Evolutionary conservation across 2,329 filamentous ascomycete genomes (phyloP).

Genomic region (Basipetospora sp.): DNA sequence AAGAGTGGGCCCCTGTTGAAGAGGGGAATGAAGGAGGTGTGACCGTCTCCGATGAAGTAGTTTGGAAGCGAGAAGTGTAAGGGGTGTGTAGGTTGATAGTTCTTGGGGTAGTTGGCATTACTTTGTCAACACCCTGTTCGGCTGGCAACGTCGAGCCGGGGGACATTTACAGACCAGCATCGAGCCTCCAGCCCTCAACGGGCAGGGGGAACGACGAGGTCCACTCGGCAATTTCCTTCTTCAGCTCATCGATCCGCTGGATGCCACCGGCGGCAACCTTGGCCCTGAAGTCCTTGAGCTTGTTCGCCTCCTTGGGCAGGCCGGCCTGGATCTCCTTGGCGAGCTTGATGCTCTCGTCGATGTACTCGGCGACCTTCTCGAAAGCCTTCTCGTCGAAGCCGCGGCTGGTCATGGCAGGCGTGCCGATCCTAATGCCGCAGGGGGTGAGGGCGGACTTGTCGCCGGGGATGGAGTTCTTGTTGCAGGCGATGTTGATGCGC

Average conservation of each 20-base stretch:
- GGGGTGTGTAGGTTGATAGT: no score
- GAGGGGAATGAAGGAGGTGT: slow-evolving; percentile 1
- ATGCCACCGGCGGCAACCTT: slow-evolving; percentile 70
- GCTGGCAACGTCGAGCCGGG: no score
- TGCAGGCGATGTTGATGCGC: slow-evolving; percentile 96
- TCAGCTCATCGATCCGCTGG: slow-evolving; percentile 67
- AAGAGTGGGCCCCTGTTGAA: slow-evolving; percentile 5
- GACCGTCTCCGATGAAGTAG: background rate
- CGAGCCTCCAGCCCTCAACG: slow-evolving; percentile 55
- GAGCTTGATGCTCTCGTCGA: slow-evolving; percentile 76
- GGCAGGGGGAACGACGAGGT: slow-evolving; percentile 84
- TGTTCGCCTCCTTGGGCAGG: slow-evolving; percentile 94
- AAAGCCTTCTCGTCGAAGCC: slow-evolving; percentile 90
- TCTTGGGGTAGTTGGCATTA: no score
- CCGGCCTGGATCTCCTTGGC: slow-evolving; percentile 72
- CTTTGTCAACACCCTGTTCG: no score
- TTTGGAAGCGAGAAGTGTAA: background rate
- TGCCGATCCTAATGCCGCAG: slow-evolving; percentile 87
- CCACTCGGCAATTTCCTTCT: slow-evolving; percentile 82
- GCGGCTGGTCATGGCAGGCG: slow-evolving; percentile 91
- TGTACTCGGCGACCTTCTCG: slow-evolving; percentile 75
- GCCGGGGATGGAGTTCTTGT: slow-evolving; percentile 97
- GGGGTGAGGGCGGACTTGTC: slow-evolving; percentile 95
- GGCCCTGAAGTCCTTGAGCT: slow-evolving; percentile 98
- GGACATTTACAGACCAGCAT: slow-evolving; percentile 38